Conservation (phyloP, 1,139 yeast species). For the Pichia sp. region DNA sequence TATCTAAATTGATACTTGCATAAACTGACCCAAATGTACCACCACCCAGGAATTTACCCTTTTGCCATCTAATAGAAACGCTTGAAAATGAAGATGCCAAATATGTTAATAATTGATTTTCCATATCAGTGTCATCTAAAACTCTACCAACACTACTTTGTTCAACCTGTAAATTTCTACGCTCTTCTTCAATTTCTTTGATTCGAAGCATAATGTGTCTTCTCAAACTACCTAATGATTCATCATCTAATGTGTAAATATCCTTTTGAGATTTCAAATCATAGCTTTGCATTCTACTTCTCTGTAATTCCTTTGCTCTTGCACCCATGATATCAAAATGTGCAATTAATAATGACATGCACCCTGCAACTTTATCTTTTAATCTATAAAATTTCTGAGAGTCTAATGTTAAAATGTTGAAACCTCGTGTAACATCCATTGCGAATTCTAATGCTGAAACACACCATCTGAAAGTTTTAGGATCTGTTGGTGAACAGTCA, state of each 20-base stretch:
- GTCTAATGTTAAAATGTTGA: slow-evolving; percentile 72
- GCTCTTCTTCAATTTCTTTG: slow-evolving; percentile 48
- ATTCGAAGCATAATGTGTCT: slow-evolving; percentile 57
- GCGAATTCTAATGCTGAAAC: slow-evolving; percentile 93
- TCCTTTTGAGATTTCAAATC: slow-evolving; percentile 37
- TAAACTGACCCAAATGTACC: slow-evolving; percentile 95
- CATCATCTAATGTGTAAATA: slow-evolving; percentile 52
- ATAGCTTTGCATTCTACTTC: slow-evolving; percentile 46
- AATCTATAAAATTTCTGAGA: slow-evolving; percentile 70
- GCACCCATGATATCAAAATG: slow-evolving; percentile 99
- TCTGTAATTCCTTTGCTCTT: slow-evolving; percentile 66
- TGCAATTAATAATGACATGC: slow-evolving; percentile 87
- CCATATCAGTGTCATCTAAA: slow-evolving; percentile 78
- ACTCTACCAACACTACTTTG: slow-evolving; percentile 75
- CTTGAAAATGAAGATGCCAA: slow-evolving; percentile 87
- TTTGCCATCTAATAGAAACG: slow-evolving; percentile 95
- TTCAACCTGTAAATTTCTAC: slow-evolving; percentile 46
- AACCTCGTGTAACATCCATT: slow-evolving; percentile 90
- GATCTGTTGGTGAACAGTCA: slow-evolving; percentile 89
- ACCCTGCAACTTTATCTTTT: slow-evolving; percentile 83
- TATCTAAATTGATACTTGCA: slow-evolving; percentile 86
- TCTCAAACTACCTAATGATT: slow-evolving; percentile 47
- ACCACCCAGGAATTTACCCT: slow-evolving; percentile 88
- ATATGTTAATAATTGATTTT: slow-evolving; percentile 78
- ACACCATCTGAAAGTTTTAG: slow-evolving; percentile 91